Conservation (phyloP, 208 protist genomes). For the Trypanosoma melophagium region DNA sequence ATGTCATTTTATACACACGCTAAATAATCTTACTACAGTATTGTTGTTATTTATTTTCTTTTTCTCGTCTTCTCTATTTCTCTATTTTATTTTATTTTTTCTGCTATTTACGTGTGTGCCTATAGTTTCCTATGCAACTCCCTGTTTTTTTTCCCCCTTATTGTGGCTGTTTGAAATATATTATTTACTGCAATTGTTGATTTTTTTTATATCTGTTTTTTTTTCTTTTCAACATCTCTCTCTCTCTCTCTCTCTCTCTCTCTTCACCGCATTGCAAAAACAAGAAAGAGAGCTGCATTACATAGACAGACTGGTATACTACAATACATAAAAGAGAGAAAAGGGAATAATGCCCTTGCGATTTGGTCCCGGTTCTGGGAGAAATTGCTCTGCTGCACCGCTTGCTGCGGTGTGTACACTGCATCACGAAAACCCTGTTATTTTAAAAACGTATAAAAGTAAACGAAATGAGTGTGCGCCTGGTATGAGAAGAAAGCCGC, state of each 20-base stretch:
- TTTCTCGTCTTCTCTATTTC: not conserved
- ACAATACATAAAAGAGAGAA: not conserved
- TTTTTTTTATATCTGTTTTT: no score
- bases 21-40: no score
- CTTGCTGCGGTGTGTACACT: slow-evolving; percentile 22
- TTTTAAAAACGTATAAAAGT: slow-evolving; percentile 12
- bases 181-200: no score
- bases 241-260: no score
- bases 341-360: slow-evolving; percentile 23
- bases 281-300: not conserved
- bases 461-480: not conserved
- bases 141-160: no score
- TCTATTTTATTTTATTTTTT: not conserved
- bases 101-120: not conserved
- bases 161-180: no score
- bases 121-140: no score
- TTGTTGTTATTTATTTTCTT: not conserved
- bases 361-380: slow-evolving; percentile 1
- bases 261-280: no score
- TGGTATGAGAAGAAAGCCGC: not conserved
- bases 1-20: not conserved
- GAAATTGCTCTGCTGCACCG: not conserved
- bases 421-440: slow-evolving; percentile 6
- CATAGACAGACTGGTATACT: not conserved
- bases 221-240: no score